Base-by-base conservation (phyloP, 2,329 filamentous ascomycete species). In the Penicillium sp. region DNA sequence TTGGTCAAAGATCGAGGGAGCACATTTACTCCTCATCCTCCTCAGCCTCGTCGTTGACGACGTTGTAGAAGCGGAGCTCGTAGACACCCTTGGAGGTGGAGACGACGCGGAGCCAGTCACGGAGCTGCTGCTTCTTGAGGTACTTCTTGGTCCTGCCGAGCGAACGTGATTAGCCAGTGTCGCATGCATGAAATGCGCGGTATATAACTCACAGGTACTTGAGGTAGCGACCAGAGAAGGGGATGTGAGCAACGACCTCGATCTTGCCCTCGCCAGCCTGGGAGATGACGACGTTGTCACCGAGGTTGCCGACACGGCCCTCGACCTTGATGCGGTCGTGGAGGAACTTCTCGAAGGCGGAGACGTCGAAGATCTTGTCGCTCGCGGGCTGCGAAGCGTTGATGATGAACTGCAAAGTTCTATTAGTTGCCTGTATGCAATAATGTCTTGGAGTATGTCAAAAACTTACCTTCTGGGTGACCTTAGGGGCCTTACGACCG, bases 1-100 rank as follows among this genome's bases (percentile, higher is more conserved):
- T 49, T 49, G 49, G 51, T 51, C 50, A 51, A 51, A 57, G 47
- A 45, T 47, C 42, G 24, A 47, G 53, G 48, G 47, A 59, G 53
- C 53, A 69, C 26, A 70, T 86, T 85, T 96, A 99, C 79, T 99
- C 94, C 74, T 99, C 94, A 76, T 99, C 94, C 74, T 99, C 94
- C 68, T 97, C 94, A 69, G 85, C 92, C 77, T 92, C 93, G 77
- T 99, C 94, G 80, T 95, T 94, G 73, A 96, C 93, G 75, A 99
- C 92, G 85, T 99, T 99, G 91, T 95, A 99, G 92, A 99, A 99
- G 84, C 95, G 92, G 80, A 99, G 88, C 85, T 96, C 92, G 84
- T 99, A 99, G 65, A 96, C 92, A 76, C 94, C 93, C 83, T 93
- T 93, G 78, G 89, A 91, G 76, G 93, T 97, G 69, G 91, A 95